Conservation (phyloP, 2,329 filamentous ascomycete species). For the Basipetospora chlamydospora region DNA sequence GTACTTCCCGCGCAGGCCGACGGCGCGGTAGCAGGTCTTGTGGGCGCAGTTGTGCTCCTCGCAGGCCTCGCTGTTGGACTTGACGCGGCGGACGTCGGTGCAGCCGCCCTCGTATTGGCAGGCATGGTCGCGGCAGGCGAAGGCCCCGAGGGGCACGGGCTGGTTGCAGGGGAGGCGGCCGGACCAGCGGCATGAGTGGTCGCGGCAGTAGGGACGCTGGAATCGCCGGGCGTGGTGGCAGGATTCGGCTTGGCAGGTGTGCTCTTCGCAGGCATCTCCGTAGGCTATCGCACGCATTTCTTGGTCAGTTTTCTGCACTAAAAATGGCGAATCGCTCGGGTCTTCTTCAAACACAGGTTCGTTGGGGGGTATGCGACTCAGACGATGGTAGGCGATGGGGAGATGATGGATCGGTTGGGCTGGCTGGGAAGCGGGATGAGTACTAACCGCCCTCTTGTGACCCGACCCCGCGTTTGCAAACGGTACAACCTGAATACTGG, state of each 20-base stretch:
- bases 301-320: too few species aligned
- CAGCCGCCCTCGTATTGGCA: constrained; percentile 3
- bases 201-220: constrained; percentile 4
- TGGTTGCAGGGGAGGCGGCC: constrained; percentile 5
- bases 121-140: constrained; percentile 5
- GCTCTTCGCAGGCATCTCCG: constrained; percentile 5
- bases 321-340: too few species aligned
- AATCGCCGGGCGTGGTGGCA: constrained; percentile 1
- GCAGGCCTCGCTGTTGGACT: constrained; percentile 5
- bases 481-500: constrained; percentile 1
- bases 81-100: constrained; percentile 1
- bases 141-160: constrained; percentile 1
- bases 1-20: constrained; percentile 1
- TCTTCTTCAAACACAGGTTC: too few species aligned
- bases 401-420: too few species aligned
- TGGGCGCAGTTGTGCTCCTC: constrained; percentile 4
- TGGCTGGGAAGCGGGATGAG: background rate
- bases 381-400: too few species aligned
- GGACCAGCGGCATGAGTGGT: constrained; percentile 4
- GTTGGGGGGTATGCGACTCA: too few species aligned
- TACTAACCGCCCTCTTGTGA: constrained; percentile 1
- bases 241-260: constrained; percentile 4
- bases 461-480: constrained; percentile 3
- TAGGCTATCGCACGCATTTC: too few species aligned
- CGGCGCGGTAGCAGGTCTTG: background rate